A percentile compares a stretch with the other conserved stretches of the same genome.
Evolutionary conservation across 140 eudicot genomes (phyloP).

Genomic region (Ambrosia hybrid): DNA sequence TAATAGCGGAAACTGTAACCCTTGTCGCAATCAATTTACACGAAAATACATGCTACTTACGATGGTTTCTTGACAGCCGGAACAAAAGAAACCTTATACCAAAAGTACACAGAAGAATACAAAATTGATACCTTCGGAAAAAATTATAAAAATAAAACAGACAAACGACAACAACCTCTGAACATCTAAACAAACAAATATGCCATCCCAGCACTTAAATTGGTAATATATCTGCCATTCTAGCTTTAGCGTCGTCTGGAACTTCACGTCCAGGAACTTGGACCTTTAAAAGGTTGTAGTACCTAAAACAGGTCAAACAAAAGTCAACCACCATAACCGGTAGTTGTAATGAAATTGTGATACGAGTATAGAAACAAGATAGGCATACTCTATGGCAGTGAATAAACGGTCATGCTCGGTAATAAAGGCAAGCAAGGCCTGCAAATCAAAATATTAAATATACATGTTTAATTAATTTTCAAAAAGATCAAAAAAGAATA

Average conservation of each 20-base stretch:
- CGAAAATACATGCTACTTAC: conserved; percentile 3
- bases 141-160: not conserved
- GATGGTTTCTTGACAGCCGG: not conserved
- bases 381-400: conserved; percentile 69
- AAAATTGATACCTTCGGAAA: not conserved
- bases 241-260: conserved; percentile 78
- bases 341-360: conserved; percentile 14
- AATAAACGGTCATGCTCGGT: conserved; percentile 72
- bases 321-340: not conserved
- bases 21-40: conserved; percentile 4
- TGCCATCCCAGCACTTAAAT: conserved; percentile 28
- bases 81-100: conserved; percentile 2
- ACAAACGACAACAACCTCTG: conserved; percentile 1
- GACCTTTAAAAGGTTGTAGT: conserved; percentile 70
- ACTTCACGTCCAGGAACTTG: conserved; percentile 93
- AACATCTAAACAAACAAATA: conserved; percentile 3
- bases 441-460: conserved; percentile 26
- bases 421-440: conserved; percentile 95
- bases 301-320: conserved; percentile 44
- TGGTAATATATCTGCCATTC: conserved; percentile 59
- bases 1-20: not conserved
- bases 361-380: conserved; percentile 5
- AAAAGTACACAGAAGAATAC: not conserved
- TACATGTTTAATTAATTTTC: not conserved
- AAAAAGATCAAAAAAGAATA: not conserved